Evolutionary conservation across 2,329 filamentous ascomycete genomes (phyloP), one percentile per base, ranked within the genome.

Genomic region (Sphaerulina musiva): DNA sequence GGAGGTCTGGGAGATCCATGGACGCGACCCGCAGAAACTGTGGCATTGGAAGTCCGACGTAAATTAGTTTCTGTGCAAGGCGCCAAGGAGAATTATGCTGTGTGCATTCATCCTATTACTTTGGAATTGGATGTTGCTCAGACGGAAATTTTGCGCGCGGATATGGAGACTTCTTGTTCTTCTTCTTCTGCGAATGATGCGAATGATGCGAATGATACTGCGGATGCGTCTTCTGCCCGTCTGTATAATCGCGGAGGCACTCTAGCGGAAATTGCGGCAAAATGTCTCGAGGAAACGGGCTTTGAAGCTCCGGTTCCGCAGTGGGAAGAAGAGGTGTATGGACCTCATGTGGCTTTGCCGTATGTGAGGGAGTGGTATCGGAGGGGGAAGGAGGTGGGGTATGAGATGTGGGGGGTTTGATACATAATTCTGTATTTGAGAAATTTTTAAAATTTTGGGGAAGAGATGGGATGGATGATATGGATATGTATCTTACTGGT

Each of bases 351-450:
- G 9, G 63, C 61, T n/a, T 47, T 64, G 51, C 56, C 56, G 10
- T 64, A 64, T 55, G 60, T 65, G 11, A 55, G 61, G 44, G 56
- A 65, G 11, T 62, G 63, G 63, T 64, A 64, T 44, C 46, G 54
- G 46, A 57, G 54, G 47, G 60, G 54, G 4, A 56, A 50, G 29
- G 54, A 62, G 48, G 32, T 54, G 14, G 62, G 59, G 8, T 63
- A 64, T 50, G 43, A 60, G 43, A 51, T 63, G n/a, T 64, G 62
- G 61, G 56, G 55, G 29, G 53, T 60, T 8, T 59, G 43, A 48
- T 44, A 4, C 14, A 17, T 17, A 17, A 17, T 17, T 17, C 14
- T 17, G 14, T 17, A 17, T 17, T 17, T 17, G 14, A 17, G 14
- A 17, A 17, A 17, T 17, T 17, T 17, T 1, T 1, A 17, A 17